phyloP scores from a whole-genome alignment of 768 basidiomycete genomes.

The Pisolithus marmoratus region DNA sequence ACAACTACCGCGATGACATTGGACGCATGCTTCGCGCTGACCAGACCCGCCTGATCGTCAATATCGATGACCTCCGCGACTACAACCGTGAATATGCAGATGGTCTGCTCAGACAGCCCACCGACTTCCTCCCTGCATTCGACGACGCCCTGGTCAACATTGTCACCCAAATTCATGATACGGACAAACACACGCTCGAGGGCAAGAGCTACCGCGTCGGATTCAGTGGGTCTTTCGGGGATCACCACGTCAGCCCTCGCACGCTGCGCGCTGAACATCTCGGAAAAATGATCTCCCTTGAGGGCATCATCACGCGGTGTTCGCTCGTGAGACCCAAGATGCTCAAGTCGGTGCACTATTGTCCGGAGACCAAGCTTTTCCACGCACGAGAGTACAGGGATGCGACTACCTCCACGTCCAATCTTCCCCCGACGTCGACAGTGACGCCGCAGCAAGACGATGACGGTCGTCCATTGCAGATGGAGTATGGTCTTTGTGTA shows the following conservation, averaged over 20 bases:
- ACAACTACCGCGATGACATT: conserved; percentile 85
- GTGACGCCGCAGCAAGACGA: conserved; percentile 91
- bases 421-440: conserved; percentile 78
- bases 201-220: conserved; percentile 84
- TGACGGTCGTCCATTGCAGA: conserved; percentile 79
- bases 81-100: conserved; percentile 84
- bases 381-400: conserved; percentile 91
- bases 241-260: conserved; percentile 94
- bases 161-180: conserved; percentile 68
- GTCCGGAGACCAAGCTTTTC: conserved; percentile 79
- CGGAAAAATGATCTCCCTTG: conserved; percentile 93
- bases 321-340: conserved; percentile 98
- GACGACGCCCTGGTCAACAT: conserved; percentile 77
- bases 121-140: conserved; percentile 82
- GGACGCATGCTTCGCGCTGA: conserved; percentile 75
- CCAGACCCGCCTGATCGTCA: conserved; percentile 86
- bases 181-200: conserved; percentile 74
- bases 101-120: conserved; percentile 84
- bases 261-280: conserved; percentile 85
- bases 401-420: conserved; percentile 80
- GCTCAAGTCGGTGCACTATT: conserved; percentile 95
- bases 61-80: conserved; percentile 93
- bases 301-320: conserved; percentile 97
- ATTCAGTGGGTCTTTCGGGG: conserved; percentile 94
- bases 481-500: conserved; percentile 86